Percentiles rank a stretch among this genome's conserved stretches.
Conservation (phyloP, 1,284 basidiomycete species). For the Fomes fomentarius region DNA sequence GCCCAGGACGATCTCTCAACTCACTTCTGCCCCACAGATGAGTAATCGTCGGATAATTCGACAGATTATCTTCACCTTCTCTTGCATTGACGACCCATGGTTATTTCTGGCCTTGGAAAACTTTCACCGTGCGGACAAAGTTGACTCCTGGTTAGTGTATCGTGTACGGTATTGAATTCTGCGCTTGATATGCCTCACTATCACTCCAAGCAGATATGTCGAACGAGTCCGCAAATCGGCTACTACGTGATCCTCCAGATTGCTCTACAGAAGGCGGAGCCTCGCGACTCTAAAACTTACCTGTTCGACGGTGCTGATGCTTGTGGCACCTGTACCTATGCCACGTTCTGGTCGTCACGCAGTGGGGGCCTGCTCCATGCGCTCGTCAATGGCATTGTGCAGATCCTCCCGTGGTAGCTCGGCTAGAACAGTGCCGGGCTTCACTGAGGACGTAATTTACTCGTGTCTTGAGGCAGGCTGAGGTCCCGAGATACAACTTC, state of each 20-base stretch:
- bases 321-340: not conserved
- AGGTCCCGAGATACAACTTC: not conserved
- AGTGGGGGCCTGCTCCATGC: too few species aligned
- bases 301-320: not conserved
- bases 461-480: not conserved
- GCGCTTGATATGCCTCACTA: too few species aligned
- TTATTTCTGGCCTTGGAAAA: not conserved
- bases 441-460: not conserved
- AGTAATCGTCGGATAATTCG: not conserved
- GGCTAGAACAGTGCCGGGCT: slow-evolving; percentile 6
- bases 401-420: slow-evolving; percentile 2
- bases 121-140: too few species aligned
- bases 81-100: not conserved
- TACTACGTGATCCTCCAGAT: too few species aligned
- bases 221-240: too few species aligned
- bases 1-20: not conserved
- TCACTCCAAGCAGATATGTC: too few species aligned
- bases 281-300: not conserved
- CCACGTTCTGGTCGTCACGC: not conserved
- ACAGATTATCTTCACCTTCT: not conserved
- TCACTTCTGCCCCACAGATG: slow-evolving; percentile 1
- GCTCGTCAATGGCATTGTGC: not conserved
- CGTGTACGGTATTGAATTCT: too few species aligned
- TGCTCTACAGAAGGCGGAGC: not conserved
- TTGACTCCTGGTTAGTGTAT: not conserved